Conservation (phyloP, 768 basidiomycete genomes). For the Trametes gibbosa region DNA sequence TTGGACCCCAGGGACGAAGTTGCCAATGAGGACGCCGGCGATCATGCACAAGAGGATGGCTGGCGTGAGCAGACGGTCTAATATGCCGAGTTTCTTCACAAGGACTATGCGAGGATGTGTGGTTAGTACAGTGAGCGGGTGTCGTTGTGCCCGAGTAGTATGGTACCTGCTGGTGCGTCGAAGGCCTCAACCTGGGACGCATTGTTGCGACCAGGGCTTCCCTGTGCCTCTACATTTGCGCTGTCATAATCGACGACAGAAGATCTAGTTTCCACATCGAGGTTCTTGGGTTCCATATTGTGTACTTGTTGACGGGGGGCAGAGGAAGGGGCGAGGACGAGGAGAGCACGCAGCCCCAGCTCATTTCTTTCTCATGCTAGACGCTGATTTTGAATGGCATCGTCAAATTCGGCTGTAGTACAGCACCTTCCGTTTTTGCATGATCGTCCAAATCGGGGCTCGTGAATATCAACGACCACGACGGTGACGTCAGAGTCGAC, state of each 20-base stretch:
- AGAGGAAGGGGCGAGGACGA: not conserved
- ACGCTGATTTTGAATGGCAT: slow-evolving; percentile 17
- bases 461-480: not conserved
- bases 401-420: slow-evolving; percentile 13
- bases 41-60: slow-evolving; percentile 73
- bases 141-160: too few species aligned
- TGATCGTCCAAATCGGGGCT: not conserved
- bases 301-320: not conserved
- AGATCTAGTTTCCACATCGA: too few species aligned
- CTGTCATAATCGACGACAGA: not conserved
- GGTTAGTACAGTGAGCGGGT: not conserved
- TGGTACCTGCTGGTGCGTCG: slow-evolving; percentile 1
- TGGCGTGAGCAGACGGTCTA: slow-evolving; percentile 63
- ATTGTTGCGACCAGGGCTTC: not conserved
- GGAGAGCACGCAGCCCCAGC: not conserved
- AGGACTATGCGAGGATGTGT: slow-evolving; percentile 6
- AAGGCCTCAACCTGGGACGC: not conserved
- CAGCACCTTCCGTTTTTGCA: not conserved
- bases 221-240: not conserved
- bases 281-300: not conserved
- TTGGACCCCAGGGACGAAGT: slow-evolving; percentile 58
- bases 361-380: slow-evolving; percentile 2
- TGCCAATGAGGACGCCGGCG: slow-evolving; percentile 70
- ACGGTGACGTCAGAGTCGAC: not conserved
- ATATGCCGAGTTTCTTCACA: slow-evolving; percentile 37